Evolutionary conservation across 2,329 filamentous ascomycete species (phyloP).

Genomic region (Penicillium sp.): DNA sequence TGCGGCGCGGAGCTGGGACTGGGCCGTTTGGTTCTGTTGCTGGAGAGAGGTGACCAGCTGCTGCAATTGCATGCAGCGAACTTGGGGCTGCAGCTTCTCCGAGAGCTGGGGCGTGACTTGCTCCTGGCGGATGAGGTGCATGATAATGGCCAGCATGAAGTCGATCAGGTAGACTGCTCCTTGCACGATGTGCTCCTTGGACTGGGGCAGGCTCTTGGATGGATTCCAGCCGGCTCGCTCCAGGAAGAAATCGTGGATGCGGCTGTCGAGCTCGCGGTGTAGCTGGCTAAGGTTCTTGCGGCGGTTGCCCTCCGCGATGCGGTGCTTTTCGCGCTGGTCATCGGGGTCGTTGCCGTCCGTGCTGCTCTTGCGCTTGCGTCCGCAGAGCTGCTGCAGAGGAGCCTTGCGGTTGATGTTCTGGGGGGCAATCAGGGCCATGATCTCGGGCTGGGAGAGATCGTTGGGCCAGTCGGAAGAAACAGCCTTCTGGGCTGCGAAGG

Average conservation of each 20-base stretch:
- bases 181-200: conserved; percentile 44
- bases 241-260: conserved; percentile 40
- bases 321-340: conserved; percentile 42
- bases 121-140: conserved; percentile 36
- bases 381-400: conserved; percentile 40
- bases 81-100: conserved; percentile 39
- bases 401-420: conserved; percentile 40
- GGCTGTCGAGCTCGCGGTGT: conserved; percentile 38
- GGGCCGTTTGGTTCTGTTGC: conserved; percentile 36
- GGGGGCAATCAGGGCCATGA: conserved; percentile 36
- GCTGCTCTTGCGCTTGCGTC: conserved; percentile 40
- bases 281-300: conserved; percentile 42
- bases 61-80: conserved; percentile 42
- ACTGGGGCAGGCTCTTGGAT: conserved; percentile 39
- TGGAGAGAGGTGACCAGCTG: conserved; percentile 35
- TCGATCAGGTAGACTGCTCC: conserved; percentile 40
- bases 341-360: conserved; percentile 31
- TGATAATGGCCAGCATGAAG: conserved; percentile 39
- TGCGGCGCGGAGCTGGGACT: conserved; percentile 34
- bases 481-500: conserved; percentile 30
- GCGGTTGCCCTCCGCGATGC: conserved; percentile 41
- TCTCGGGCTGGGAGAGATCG: conserved; percentile 33
- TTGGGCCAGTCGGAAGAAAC: conserved; percentile 32
- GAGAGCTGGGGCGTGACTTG: conserved; percentile 36
- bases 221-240: conserved; percentile 42